Evolutionary conservation across 345 rosid genomes (phyloP).

Genomic region (Turnera subulata): DNA sequence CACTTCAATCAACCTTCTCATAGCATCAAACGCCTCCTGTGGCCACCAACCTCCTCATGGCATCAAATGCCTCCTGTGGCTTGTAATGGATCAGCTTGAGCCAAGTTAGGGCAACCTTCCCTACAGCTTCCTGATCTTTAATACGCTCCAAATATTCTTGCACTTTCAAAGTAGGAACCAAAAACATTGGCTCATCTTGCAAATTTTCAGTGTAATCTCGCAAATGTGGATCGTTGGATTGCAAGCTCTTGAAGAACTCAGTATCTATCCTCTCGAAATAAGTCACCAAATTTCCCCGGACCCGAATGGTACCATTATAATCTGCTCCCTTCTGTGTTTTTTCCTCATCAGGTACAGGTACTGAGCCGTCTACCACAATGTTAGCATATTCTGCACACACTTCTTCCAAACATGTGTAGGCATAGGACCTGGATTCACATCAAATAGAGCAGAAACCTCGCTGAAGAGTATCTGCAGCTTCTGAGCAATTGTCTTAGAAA

Average conservation of each 20-base stretch:
- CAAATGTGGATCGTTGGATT: conserved; percentile 90
- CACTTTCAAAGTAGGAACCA: conserved; percentile 80
- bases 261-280: conserved; percentile 80
- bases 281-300: conserved; percentile 92
- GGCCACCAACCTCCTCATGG: conserved; percentile 95
- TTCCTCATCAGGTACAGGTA: conserved; percentile 86
- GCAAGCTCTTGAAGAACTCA: conserved; percentile 94
- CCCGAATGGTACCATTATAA: conserved; percentile 55
- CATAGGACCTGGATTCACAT: conserved; percentile 95
- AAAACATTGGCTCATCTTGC: conserved; percentile 79
- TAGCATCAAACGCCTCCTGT: conserved; percentile 88
- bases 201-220: conserved; percentile 87
- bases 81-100: conserved; percentile 86
- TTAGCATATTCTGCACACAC: conserved; percentile 81
- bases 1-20: conserved; percentile 81
- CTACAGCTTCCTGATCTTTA: conserved; percentile 71
- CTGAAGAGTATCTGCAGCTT: conserved; percentile 89
- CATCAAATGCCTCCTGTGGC: conserved; percentile 90
- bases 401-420: conserved; percentile 93
- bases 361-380: conserved; percentile 64
- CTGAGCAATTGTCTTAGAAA: conserved; percentile 98
- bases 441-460: conserved; percentile 90
- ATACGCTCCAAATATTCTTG: conserved; percentile 68
- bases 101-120: conserved; percentile 73
- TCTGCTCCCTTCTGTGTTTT: conserved; percentile 77